Base-by-base conservation (phyloP, 768 basidiomycete genomes). In the Tylopilus intermedius region DNA sequence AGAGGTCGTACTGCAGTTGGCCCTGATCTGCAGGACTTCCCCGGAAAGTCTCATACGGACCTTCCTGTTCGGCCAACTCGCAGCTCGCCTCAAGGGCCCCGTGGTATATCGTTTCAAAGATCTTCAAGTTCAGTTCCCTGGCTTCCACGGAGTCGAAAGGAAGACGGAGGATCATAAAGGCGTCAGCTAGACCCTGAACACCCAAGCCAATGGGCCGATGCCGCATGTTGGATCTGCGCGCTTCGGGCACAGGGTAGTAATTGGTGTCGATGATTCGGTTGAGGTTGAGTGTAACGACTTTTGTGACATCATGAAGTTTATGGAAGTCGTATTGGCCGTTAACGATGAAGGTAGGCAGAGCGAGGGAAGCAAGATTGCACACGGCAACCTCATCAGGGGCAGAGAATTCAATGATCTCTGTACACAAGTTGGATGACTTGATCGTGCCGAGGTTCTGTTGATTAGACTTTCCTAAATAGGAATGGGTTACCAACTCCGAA, bases 61-160 rank as follows among this genome's bases (percentile, higher is more conserved):
- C 94, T 18, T 87, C 82, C 50, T 62, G 72, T 66, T 75, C 80
- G 21, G 95, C 93, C 53, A 97, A 71, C 71, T 98, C 96, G 54
- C 79, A 82, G 57, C 90, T 94, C 4, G 91, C 86, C 71, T 98
- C 95, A 24, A 93, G 80, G 1, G 90, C 90, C 51, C 81, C 95
- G 60, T 99, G 93, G 69, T 98, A 99, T 67, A 99, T 97, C 13
- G 96, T 99, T 77, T 99, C 96, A 69, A 96, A 97, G 70, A 99
- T 97, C 72, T 95, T 83, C 57, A 86, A 77, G 75, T 99, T 98
- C 59, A 99, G 83, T 60, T 84, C 74, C 64, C 87, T 85, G 13
- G 95, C 96, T 41, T 82, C 85, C 15, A 76, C 79, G 2, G 90
- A 92, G 62, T 98, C 96, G 71, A 98, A 99, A 0, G 96, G 90